Percentiles rank a stretch among this genome's conserved stretches.
These are phyloP conservation scores for Rhizophagus clarus DNA, from an alignment of 192 early-diverging fungal genomes.

Conservation along the genomic window DNA sequence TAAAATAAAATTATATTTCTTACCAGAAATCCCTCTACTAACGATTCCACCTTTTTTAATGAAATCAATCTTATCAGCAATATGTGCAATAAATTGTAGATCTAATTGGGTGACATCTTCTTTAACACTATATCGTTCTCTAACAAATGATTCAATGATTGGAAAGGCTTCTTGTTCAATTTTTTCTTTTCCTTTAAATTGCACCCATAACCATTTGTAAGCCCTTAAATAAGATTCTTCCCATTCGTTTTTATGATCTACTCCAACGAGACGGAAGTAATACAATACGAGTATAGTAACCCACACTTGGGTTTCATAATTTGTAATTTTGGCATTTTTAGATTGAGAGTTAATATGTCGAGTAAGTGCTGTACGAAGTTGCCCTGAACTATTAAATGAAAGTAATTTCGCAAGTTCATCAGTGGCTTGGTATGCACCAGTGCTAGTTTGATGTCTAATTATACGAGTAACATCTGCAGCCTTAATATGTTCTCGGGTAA, in stretches of 20 bases:
- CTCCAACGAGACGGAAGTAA: conserved; percentile 18
- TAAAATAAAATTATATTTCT: neutral
- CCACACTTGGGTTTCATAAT: conserved; percentile 6
- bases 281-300: conserved; percentile 6
- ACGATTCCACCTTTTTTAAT: neutral
- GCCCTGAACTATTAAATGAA: conserved; percentile 6
- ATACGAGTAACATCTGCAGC: neutral
- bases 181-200: conserved; percentile 17
- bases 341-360: neutral
- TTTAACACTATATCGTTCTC: conserved; percentile 2
- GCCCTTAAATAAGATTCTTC: neutral
- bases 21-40: neutral
- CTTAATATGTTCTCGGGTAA: neutral
- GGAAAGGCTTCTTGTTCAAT: conserved; percentile 20
- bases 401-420: conserved; percentile 17
- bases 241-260: conserved; percentile 20
- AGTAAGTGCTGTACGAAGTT: neutral
- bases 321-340: neutral
- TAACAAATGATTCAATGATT: conserved; percentile 6
- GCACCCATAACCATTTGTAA: conserved; percentile 30
- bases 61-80: neutral
- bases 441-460: neutral
- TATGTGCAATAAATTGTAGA: neutral
- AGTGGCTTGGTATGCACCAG: neutral
- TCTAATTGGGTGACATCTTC: conserved; percentile 8